phyloP scores from a whole-genome alignment of 2,329 filamentous ascomycete genomes.

The Chaetomium sp. region DNA sequence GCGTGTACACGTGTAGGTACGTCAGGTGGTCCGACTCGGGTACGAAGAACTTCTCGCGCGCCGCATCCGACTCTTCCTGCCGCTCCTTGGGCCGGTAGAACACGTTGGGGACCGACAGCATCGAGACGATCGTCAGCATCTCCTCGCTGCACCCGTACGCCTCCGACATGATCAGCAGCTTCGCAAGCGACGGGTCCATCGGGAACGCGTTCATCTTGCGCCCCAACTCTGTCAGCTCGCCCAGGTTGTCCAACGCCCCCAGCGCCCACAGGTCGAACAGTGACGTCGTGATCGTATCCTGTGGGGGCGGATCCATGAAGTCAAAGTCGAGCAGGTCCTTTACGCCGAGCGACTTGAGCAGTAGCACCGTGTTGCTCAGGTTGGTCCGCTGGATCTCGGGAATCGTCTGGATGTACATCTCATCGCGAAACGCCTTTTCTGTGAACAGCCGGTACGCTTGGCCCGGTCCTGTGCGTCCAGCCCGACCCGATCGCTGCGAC shows the following conservation, averaged over 20 bases:
- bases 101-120: slow-evolving; percentile 93
- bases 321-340: slow-evolving; percentile 94
- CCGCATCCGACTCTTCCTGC: slow-evolving; percentile 91
- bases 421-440: slow-evolving; percentile 89
- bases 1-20: slow-evolving; percentile 88
- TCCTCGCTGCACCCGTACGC: slow-evolving; percentile 93
- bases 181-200: slow-evolving; percentile 94
- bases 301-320: slow-evolving; percentile 97
- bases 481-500: slow-evolving; percentile 85
- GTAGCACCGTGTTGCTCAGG: slow-evolving; percentile 85
- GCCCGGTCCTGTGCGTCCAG: slow-evolving; percentile 88
- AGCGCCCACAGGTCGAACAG: slow-evolving; percentile 97
- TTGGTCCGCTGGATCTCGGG: slow-evolving; percentile 97
- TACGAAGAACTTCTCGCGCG: slow-evolving; percentile 96
- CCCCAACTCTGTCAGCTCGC: slow-evolving; percentile 81
- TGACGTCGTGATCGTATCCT: slow-evolving; percentile 95
- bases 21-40: slow-evolving; percentile 96
- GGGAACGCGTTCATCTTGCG: slow-evolving; percentile 94
- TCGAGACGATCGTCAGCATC: slow-evolving; percentile 96
- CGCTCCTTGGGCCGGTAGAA: slow-evolving; percentile 97
- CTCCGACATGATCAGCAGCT: slow-evolving; percentile 85
- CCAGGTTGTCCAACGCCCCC: slow-evolving; percentile 87
- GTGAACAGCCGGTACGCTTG: slow-evolving; percentile 94
- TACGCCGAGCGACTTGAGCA: slow-evolving; percentile 90
- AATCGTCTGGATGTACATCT: slow-evolving; percentile 94